Evolutionary conservation across 371 early-diverging fungal genomes (phyloP).

Genomic region (Neoconidiobolus thromboides): DNA sequence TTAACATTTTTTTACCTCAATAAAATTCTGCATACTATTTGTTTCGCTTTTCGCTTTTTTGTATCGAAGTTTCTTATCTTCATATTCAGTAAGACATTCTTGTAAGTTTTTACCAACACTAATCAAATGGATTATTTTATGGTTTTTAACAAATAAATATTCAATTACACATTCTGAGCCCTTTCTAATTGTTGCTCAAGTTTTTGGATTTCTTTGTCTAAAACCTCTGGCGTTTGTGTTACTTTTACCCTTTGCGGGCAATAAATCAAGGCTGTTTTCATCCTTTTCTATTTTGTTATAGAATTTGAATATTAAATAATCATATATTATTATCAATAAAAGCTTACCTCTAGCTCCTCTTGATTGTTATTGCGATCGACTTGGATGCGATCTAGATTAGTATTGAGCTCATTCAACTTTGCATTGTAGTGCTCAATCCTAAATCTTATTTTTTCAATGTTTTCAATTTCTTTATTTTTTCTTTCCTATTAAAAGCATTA

Average conservation of each 20-base stretch:
- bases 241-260: slow-evolving; percentile 44
- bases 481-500: no score
- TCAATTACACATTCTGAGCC: slow-evolving; percentile 19
- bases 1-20: not conserved
- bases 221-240: slow-evolving; percentile 17
- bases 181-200: slow-evolving; percentile 30
- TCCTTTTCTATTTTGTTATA: slow-evolving; percentile 16
- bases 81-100: slow-evolving; percentile 29
- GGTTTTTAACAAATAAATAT: slow-evolving; percentile 8
- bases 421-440: not conserved
- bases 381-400: slow-evolving; percentile 8
- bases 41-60: slow-evolving; percentile 27
- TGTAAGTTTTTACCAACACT: slow-evolving; percentile 27
- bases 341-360: no score
- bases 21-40: not conserved
- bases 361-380: no score
- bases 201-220: slow-evolving; percentile 37
- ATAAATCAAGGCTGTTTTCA: slow-evolving; percentile 24
- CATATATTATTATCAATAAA: no score
- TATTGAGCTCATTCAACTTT: slow-evolving; percentile 8
- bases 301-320: not conserved
- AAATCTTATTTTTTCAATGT: no score
- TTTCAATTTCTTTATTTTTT: no score
- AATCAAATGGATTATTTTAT: slow-evolving; percentile 8
- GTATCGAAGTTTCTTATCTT: slow-evolving; percentile 23